Conservation (phyloP, 2,329 filamentous ascomycete genomes). For the Nannizziopsis barbatae region DNA sequence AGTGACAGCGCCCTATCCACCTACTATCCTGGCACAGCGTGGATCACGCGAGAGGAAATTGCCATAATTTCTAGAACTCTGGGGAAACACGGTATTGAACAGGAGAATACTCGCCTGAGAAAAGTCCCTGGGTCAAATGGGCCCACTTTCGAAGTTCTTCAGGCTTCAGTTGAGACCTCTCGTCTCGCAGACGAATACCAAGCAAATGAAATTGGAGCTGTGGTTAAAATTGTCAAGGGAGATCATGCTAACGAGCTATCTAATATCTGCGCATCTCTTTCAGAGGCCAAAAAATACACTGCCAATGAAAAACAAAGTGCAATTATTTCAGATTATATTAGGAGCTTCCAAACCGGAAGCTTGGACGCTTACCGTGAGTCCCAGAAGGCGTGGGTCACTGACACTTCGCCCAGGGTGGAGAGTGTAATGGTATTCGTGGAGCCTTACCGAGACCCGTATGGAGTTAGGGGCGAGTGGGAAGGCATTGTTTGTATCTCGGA, state of each 20-base stretch:
- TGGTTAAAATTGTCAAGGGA: slow-evolving; percentile 34
- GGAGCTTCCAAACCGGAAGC: slow-evolving; percentile 40
- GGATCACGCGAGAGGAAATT: slow-evolving; percentile 4
- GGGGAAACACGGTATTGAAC: neutral
- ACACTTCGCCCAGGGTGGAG: slow-evolving; percentile 43
- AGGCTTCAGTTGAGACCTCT: too few species aligned
- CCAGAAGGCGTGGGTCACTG: slow-evolving; percentile 44
- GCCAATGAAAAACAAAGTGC: slow-evolving; percentile 35
- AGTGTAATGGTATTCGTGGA: slow-evolving; percentile 46
- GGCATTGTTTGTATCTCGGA: slow-evolving; percentile 33
- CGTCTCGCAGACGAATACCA: too few species aligned
- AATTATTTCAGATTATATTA: slow-evolving; percentile 40
- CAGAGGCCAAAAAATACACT: slow-evolving; percentile 39
- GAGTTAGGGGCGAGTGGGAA: slow-evolving; percentile 45
- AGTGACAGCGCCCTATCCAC: slow-evolving; percentile 32
- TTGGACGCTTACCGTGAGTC: slow-evolving; percentile 42
- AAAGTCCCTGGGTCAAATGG: slow-evolving; percentile 8
- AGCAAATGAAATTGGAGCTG: slow-evolving; percentile 2
- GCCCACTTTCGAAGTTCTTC: slow-evolving; percentile 35
- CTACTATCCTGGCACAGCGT: slow-evolving; percentile 1
- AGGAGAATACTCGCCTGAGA: slow-evolving; percentile 19
- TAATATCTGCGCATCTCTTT: slow-evolving; percentile 37
- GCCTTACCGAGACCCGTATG: slow-evolving; percentile 45
- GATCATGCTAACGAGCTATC: slow-evolving; percentile 39
- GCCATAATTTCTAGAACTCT: neutral